Evolutionary conservation across 257 asterid genomes (phyloP).

Genomic region (Solanum habrochaites): DNA sequence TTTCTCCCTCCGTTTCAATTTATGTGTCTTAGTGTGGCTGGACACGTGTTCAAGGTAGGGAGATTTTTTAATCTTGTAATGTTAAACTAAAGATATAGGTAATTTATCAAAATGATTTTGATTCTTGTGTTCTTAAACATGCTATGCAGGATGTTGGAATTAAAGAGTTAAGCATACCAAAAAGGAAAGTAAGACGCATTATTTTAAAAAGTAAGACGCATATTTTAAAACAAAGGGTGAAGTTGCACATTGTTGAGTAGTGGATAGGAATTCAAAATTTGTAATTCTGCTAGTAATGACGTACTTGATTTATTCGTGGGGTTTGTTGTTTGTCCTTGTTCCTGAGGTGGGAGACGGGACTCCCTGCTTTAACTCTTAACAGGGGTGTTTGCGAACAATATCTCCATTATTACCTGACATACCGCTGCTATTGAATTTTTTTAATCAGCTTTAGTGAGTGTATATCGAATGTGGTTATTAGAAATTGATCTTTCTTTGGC

Average conservation of each 20-base stretch:
- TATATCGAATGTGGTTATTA: not conserved
- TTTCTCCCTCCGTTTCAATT: not conserved
- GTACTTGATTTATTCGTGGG: no score
- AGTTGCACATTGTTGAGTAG: not conserved
- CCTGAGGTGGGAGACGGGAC: no score
- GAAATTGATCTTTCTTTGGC: not conserved
- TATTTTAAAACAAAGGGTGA: not conserved
- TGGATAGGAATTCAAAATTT: not conserved
- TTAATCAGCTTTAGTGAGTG: not conserved
- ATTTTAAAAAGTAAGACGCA: not conserved
- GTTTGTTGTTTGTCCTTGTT: not conserved
- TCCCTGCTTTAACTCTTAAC: not conserved
- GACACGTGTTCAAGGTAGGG: not conserved
- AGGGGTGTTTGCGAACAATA: not conserved
- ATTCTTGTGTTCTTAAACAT: not conserved
- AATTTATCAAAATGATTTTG: not conserved
- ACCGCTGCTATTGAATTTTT: not conserved
- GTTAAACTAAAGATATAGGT: not conserved
- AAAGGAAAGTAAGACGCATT: not conserved
- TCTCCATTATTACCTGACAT: not conserved
- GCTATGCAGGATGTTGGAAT: not conserved
- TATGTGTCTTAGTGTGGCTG: not conserved
- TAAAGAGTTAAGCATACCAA: not conserved
- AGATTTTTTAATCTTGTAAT: not conserved
- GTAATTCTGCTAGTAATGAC: no score